Evolutionary conservation across 1,139 yeast genomes (phyloP).

Genomic region (Sugiyamaella paludigena): DNA sequence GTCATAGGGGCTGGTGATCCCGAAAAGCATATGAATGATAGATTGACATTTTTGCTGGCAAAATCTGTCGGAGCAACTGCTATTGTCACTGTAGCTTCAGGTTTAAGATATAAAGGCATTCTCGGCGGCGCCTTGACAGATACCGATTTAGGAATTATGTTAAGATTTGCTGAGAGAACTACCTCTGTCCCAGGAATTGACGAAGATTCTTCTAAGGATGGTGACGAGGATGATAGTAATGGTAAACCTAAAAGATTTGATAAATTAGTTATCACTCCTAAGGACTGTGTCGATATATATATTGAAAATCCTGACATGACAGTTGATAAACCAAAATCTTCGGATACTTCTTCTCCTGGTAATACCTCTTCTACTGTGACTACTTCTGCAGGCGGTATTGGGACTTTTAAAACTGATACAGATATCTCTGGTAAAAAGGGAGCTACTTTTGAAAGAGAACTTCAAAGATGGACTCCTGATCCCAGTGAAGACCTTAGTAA

Average conservation of each 20-base stretch:
- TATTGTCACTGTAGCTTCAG: slow-evolving; percentile 60
- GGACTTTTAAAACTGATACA: slow-evolving; percentile 70
- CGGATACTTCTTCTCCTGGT: neutral
- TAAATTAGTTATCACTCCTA: slow-evolving; percentile 52
- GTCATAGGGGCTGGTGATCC: slow-evolving; percentile 1
- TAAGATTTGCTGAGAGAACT: slow-evolving; percentile 50
- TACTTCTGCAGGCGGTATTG: slow-evolving; percentile 14
- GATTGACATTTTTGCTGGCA: slow-evolving; percentile 49
- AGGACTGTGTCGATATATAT: slow-evolving; percentile 64
- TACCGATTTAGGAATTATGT: slow-evolving; percentile 50
- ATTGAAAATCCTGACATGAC: slow-evolving; percentile 46
- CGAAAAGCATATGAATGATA: slow-evolving; percentile 44
- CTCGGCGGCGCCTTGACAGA: slow-evolving; percentile 47
- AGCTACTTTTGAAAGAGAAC: slow-evolving; percentile 56
- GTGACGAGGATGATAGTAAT: neutral
- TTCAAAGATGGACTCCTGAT: slow-evolving; percentile 86
- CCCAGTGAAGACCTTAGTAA: slow-evolving; percentile 37
- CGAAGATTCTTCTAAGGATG: slow-evolving; percentile 22
- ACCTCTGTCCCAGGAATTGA: slow-evolving; percentile 40
- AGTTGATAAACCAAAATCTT: slow-evolving; percentile 22
- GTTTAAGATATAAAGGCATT: slow-evolving; percentile 60
- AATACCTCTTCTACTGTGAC: slow-evolving; percentile 10
- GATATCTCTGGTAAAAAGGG: slow-evolving; percentile 61
- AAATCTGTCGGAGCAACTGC: slow-evolving; percentile 58
- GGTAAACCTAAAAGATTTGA: slow-evolving; percentile 43